phyloP scores from a whole-genome alignment of 116 monocot genomes.

The Trichopus zeylanicus region DNA sequence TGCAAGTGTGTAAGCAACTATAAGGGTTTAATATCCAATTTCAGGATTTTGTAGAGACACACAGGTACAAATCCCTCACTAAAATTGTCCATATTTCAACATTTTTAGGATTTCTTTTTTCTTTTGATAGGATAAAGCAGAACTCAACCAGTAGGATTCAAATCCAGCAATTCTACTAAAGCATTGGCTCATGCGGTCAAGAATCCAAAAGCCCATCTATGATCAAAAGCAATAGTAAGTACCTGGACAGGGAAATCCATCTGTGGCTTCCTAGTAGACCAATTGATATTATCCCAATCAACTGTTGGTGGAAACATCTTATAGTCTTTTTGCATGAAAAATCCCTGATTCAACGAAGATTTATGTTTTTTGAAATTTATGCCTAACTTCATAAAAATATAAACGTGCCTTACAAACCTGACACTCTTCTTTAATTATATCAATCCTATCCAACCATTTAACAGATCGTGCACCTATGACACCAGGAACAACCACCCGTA shows the following conservation, averaged over 20 bases:
- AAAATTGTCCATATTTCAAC: too few species aligned
- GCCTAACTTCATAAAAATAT: not conserved
- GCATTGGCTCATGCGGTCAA: not conserved
- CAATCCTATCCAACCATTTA: slow-evolving; percentile 87
- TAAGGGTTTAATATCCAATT: too few species aligned
- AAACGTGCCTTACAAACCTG: slow-evolving; percentile 35
- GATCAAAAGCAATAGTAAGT: not conserved
- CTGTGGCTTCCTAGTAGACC: slow-evolving; percentile 73
- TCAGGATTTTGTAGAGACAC: too few species aligned
- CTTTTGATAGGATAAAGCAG: too few species aligned
- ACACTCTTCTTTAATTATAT: slow-evolving; percentile 74
- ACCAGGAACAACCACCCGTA: slow-evolving; percentile 85
- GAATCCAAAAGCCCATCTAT: not conserved
- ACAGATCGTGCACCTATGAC: slow-evolving; percentile 96
- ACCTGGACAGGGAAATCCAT: slow-evolving; percentile 99
- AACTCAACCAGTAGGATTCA: not conserved
- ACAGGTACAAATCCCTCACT: too few species aligned
- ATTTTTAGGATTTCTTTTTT: too few species aligned
- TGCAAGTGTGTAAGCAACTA: too few species aligned
- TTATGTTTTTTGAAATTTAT: not conserved
- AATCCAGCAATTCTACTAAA: not conserved
- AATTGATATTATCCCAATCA: slow-evolving; percentile 90
- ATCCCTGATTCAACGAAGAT: slow-evolving; percentile 46
- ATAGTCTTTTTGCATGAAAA: slow-evolving; percentile 96
- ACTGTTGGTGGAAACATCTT: slow-evolving; percentile 97